Percentiles rank a stretch among this genome's conserved stretches.
Evolutionary conservation across 768 basidiomycete genomes (phyloP).

Genomic region (Pisolithus albus): DNA sequence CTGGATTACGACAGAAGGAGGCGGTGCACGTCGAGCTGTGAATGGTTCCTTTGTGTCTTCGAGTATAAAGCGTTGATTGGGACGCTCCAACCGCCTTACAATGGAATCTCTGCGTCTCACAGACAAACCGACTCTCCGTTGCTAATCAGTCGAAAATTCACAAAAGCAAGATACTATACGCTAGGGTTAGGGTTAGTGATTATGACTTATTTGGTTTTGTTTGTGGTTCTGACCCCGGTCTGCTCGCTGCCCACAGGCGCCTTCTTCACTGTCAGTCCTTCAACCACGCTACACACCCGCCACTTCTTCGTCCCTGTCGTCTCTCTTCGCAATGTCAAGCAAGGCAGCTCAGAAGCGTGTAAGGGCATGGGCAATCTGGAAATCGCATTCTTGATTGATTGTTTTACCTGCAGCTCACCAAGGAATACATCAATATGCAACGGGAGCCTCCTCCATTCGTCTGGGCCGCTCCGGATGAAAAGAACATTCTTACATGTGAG

Average conservation of each 20-base stretch:
- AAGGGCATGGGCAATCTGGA: conserved; percentile 11
- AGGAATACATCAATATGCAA: conserved; percentile 52
- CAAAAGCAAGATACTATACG: no score
- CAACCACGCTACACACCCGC: conserved; percentile 10
- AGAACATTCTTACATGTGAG: conserved; percentile 94
- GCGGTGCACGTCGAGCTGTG: no score
- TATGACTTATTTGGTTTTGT: conserved; percentile 15
- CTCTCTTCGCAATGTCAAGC: conserved; percentile 53
- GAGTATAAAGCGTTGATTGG: no score
- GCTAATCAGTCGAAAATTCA: no score
- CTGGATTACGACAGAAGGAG: no score
- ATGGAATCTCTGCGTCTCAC: no score
- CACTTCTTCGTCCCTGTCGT: not conserved
- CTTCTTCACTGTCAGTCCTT: conserved; percentile 5
- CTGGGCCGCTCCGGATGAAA: conserved; percentile 93
- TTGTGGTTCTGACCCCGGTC: conserved; percentile 14
- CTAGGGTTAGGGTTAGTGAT: conserved; percentile 6
- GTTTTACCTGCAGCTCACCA: not conserved
- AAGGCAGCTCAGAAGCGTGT: conserved; percentile 87
- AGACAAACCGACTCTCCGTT: no score
- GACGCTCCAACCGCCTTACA: no score
- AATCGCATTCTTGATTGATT: conserved; percentile 7
- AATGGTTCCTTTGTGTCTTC: no score
- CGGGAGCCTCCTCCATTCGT: conserved; percentile 92
- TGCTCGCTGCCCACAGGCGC: conserved; percentile 18